Percentiles rank a stretch among this genome's conserved stretches.
Evolutionary conservation across 2,329 filamentous ascomycete genomes (phyloP).

Genomic region (Dothideomycetidae sp.): DNA sequence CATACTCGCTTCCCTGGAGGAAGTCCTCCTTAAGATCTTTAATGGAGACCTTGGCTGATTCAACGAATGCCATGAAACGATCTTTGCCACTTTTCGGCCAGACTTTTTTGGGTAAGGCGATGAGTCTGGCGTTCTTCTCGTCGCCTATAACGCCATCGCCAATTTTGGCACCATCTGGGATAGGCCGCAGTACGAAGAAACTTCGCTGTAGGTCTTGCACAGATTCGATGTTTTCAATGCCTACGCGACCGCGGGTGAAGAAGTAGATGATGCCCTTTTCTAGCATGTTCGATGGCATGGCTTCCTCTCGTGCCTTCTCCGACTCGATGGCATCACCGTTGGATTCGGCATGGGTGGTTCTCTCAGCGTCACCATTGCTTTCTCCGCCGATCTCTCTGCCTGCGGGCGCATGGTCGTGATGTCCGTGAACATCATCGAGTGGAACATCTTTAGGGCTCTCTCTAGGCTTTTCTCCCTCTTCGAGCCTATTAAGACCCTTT

Average conservation of each 20-base stretch:
- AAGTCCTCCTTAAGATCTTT: conserved; percentile 60
- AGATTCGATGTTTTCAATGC: conserved; percentile 52
- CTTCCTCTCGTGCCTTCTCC: conserved; percentile 36
- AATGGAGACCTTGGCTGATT: conserved; percentile 54
- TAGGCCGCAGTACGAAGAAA: conserved; percentile 64
- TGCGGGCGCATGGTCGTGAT: conserved; percentile 2
- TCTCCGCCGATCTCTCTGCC: neutral
- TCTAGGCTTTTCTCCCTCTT: conserved; percentile 9
- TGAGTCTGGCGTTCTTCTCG: conserved; percentile 50
- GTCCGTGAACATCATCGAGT: conserved; percentile 11
- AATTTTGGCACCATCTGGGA: conserved; percentile 55
- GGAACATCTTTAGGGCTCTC: conserved; percentile 1
- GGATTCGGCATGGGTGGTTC: neutral
- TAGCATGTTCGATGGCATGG: conserved; percentile 48
- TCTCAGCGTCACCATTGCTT: neutral
- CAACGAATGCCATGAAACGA: conserved; percentile 68
- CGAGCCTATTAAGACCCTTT: conserved; percentile 12
- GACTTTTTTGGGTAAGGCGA: conserved; percentile 73
- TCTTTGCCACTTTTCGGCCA: conserved; percentile 56
- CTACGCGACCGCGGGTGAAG: conserved; percentile 68
- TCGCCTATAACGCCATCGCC: conserved; percentile 42
- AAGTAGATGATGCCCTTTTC: conserved; percentile 89
- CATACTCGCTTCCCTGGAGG: conserved; percentile 51
- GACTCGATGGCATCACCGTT: conserved; percentile 31
- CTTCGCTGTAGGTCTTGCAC: conserved; percentile 62